Evolutionary conservation across 2,329 filamentous ascomycete genomes (phyloP), one percentile per base, ranked within the genome.

Genomic region (Mollisia scopiformis): DNA sequence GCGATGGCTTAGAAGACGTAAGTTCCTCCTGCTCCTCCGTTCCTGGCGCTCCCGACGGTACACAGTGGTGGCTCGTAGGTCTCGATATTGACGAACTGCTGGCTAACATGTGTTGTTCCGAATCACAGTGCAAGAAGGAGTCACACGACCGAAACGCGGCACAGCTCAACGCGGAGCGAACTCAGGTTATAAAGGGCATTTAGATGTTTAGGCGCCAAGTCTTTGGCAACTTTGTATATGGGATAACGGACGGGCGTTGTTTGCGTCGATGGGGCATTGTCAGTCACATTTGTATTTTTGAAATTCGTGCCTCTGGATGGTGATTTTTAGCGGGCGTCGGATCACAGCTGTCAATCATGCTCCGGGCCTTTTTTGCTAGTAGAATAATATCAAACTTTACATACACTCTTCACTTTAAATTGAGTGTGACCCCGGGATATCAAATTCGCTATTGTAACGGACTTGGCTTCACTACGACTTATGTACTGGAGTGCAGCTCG

Each of bases 111-210:
- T 62, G 68, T n/a, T n/a, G n/a, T 55, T 51, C 21, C 63, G 43
- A 55, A 21, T 16, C 60, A 50, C 73, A 89, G 87, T 97, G 94
- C 84, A 97, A 97, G 84, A 95, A 96, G 82, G 93, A 97, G 77
- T 94, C 92, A 51, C 92, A 97, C 78, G 92, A 96, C 76, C 88
- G 93, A 68, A 99, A 99, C 76, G 91, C 92, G 62, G 90, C 93
- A 67, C 93, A 96, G 80, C 82, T 99, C 74, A 92, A 97, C 78
- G 87, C 88, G 60, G 94, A 99, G 83, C 85, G 94, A 74, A 99
- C 95, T 50, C 90, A 94, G 66, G 93, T 96, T 71, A 95, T 98
- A 79, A 93, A 91, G 79, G 93, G 93, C 64, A 89, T 96, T 76
- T 97, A 85, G 58, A 65, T 47, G 43, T 52, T 59, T 35, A 11